Evolutionary conservation across 257 asterid species (phyloP).

Genomic region (Rubia yunnanensis): DNA sequence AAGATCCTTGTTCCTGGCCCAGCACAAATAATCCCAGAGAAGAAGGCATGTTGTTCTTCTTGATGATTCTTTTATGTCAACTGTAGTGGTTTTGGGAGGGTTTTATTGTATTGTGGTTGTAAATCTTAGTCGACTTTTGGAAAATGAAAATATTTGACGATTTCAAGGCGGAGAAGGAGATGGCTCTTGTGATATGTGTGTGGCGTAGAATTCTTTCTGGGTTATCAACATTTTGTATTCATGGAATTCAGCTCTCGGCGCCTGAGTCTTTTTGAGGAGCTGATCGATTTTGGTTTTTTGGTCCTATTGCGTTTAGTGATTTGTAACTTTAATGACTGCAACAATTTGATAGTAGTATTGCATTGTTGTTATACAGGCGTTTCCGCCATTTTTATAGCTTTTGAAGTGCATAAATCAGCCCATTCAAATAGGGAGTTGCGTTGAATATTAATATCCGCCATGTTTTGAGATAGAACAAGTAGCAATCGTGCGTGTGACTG

Average conservation of each 20-base stretch:
- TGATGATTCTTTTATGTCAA: constrained; percentile 3
- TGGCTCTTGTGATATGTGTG: not conserved
- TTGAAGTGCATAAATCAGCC: not conserved
- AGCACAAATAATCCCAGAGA: constrained; percentile 57
- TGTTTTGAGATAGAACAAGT: too few relatives aligned
- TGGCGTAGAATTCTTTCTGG: not conserved
- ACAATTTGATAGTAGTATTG: too few relatives aligned
- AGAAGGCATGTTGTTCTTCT: constrained; percentile 56
- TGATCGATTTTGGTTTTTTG: not conserved
- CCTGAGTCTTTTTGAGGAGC: not conserved
- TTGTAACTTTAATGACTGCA: not conserved
- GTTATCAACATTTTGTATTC: not conserved
- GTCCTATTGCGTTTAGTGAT: not conserved
- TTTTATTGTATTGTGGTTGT: constrained; percentile 7
- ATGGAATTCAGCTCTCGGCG: not conserved
- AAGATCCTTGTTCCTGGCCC: constrained; percentile 62
- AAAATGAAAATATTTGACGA: not conserved
- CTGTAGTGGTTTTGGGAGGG: not conserved
- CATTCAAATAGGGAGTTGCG: not conserved
- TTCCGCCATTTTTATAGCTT: not conserved
- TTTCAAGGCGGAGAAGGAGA: constrained; percentile 5
- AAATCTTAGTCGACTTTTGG: constrained; percentile 12
- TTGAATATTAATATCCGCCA: not conserved
- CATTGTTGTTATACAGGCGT: not conserved
- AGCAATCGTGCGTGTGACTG: too few relatives aligned